phyloP scores from a whole-genome alignment of 1,139 yeast genomes.

The Candida labiduridarum region DNA sequence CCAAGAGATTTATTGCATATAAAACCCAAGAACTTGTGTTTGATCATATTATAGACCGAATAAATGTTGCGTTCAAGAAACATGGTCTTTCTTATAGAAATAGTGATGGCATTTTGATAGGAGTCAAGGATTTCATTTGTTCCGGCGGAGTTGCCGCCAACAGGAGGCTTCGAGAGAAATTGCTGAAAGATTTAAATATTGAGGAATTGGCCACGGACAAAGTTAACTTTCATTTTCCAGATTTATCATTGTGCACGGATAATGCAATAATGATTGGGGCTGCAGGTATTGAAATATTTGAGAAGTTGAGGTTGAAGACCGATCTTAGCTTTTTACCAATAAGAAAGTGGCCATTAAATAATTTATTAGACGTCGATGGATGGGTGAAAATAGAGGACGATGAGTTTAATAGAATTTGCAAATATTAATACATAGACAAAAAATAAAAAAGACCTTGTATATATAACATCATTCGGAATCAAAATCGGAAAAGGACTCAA shows the following conservation, averaged over 20 bases:
- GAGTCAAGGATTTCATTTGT: constrained; percentile 64
- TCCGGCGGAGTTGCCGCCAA: constrained; percentile 97
- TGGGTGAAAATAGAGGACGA: constrained; percentile 39
- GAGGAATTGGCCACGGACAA: constrained; percentile 12
- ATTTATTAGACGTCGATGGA: constrained; percentile 49
- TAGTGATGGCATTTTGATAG: constrained; percentile 39
- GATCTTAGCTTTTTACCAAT: constrained; percentile 58
- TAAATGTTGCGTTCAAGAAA: constrained; percentile 51
- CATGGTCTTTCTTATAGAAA: constrained; percentile 26
- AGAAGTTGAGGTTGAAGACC: constrained; percentile 49
- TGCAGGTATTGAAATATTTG: constrained; percentile 89
- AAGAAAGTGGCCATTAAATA: constrained; percentile 74
- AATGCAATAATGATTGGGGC: constrained; percentile 97
- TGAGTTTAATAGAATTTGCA: constrained; percentile 17
- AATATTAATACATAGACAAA: constrained; percentile 10
- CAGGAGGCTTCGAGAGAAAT: constrained; percentile 51
- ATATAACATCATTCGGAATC: constrained; percentile 4
- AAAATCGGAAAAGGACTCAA: background rate
- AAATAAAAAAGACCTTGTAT: constrained; percentile 5
- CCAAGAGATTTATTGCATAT: constrained; percentile 52
- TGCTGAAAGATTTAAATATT: constrained; percentile 37
- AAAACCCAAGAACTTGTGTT: constrained; percentile 69
- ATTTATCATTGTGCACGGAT: constrained; percentile 78
- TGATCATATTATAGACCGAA: constrained; percentile 68
- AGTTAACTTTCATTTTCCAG: constrained; percentile 61